These are phyloP conservation scores for Cenchrus fungigraminus DNA, from an alignment of 176 grass and related monocot species.

Conservation along the genomic window DNA sequence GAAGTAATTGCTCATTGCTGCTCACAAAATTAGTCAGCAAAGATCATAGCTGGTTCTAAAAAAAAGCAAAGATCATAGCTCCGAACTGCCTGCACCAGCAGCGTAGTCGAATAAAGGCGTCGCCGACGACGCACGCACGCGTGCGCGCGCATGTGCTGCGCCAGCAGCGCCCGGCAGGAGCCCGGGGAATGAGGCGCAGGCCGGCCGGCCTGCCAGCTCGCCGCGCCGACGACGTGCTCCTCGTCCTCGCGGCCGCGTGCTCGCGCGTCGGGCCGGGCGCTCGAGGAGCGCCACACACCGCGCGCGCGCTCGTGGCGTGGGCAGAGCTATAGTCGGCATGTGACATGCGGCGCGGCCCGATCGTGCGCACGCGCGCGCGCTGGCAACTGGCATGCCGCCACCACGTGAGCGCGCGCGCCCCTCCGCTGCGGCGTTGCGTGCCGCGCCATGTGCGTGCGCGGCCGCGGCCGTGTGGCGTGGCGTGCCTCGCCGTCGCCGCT, in stretches of 20 bases:
- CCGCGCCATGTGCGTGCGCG: slow-evolving; percentile 12
- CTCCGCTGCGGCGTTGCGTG: not conserved
- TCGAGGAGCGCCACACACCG: too few relatives aligned
- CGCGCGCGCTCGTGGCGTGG: not conserved
- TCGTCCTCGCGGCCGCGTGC: not conserved
- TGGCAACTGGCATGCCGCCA: not conserved
- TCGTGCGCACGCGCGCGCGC: slow-evolving; percentile 26
- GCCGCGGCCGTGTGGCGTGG: not conserved
- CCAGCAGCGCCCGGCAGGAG: not conserved
- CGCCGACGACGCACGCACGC: slow-evolving; percentile 7
- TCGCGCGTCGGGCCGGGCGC: not conserved
- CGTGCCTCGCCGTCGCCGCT: slow-evolving; percentile 25
- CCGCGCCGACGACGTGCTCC: not conserved
- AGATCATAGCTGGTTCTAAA: too few relatives aligned
- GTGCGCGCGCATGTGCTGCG: not conserved
- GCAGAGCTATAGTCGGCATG: not conserved
- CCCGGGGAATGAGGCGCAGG: not conserved
- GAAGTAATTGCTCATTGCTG: too few relatives aligned
- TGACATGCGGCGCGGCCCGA: slow-evolving; percentile 11
- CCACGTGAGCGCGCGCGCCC: slow-evolving; percentile 25
- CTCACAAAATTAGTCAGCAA: too few relatives aligned
- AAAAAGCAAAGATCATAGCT: too few relatives aligned
- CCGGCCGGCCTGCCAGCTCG: not conserved
- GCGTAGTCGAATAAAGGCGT: not conserved
- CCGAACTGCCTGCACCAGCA: not conserved